A percentile compares a stretch with the other conserved stretches of the same genome.
phyloP scores from a whole-genome alignment of 495 filamentous ascomycete species.

The Trypethelium eluteriae region DNA sequence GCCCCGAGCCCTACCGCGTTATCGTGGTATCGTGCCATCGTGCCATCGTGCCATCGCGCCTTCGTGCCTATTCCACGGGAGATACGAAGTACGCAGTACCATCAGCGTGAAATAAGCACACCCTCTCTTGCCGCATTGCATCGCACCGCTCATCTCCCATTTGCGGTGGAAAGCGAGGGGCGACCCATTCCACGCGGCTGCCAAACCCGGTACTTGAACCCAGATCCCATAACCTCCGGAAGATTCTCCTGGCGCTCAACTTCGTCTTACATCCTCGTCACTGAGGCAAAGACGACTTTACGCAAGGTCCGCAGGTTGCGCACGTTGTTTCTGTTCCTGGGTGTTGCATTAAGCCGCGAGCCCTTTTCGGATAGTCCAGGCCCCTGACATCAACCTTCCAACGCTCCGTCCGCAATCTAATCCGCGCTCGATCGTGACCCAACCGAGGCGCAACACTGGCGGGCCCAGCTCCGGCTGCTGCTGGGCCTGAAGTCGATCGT shows the following conservation, averaged over 20 bases:
- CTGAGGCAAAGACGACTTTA: neutral
- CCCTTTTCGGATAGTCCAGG: constrained; percentile 1
- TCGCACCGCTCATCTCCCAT: neutral
- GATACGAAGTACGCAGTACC: too few species aligned
- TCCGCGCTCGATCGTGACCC: constrained; percentile 9
- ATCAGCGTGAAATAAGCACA: too few species aligned
- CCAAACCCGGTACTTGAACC: neutral
- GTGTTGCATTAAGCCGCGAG: neutral
- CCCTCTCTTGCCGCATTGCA: neutral
- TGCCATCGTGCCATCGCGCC: too few species aligned
- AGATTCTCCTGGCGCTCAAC: too few species aligned
- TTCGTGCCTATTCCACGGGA: too few species aligned
- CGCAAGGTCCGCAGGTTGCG: neutral
- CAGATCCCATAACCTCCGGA: too few species aligned
- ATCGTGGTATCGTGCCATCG: too few species aligned
- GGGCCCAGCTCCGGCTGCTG: constrained; percentile 3
- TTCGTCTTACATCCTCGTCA: neutral
- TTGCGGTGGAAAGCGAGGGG: constrained; percentile 6
- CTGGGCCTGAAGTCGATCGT: neutral
- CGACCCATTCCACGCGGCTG: neutral
- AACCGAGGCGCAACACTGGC: constrained; percentile 7
- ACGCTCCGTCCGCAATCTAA: constrained; percentile 10
- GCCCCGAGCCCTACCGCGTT: too few species aligned
- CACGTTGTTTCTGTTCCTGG: constrained; percentile 6
- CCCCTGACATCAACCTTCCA: constrained; percentile 12